Evolutionary conservation across 129 eudicot species (phyloP).

Genomic region (Gnaphalium uliginosum): DNA sequence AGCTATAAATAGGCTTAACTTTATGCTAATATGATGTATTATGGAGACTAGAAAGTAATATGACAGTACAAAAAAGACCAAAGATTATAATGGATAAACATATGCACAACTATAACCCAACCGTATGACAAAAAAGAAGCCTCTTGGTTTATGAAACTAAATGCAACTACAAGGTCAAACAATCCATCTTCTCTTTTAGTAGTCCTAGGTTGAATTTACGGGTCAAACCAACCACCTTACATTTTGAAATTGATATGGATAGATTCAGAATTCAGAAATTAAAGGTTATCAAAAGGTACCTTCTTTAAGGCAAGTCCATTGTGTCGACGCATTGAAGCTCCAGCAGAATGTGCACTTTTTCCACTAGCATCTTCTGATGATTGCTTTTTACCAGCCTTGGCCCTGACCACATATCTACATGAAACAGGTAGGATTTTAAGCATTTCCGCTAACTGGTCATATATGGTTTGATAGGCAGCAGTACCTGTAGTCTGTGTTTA

Average conservation of each 20-base stretch:
- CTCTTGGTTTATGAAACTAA: background rate
- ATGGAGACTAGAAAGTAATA: background rate
- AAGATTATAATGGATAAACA: background rate
- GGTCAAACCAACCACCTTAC: slow-evolving; percentile 12
- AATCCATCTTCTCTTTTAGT: background rate
- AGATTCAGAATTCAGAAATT: background rate
- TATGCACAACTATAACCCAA: background rate
- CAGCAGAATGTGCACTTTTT: slow-evolving; percentile 60
- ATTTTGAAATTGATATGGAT: background rate
- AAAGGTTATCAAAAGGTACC: slow-evolving; percentile 36
- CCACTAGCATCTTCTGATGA: slow-evolving; percentile 83
- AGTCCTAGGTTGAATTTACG: background rate
- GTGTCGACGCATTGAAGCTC: slow-evolving; percentile 77
- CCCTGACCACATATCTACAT: slow-evolving; percentile 82
- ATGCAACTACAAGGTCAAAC: slow-evolving; percentile 5
- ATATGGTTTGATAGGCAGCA: slow-evolving; percentile 12
- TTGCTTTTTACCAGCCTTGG: slow-evolving; percentile 82
- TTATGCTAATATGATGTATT: background rate
- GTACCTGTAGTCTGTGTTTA: background rate
- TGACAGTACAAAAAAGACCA: background rate
- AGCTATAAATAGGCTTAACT: background rate
- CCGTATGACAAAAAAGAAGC: background rate
- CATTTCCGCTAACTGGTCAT: background rate
- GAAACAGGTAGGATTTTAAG: slow-evolving; percentile 19
- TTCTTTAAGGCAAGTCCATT: slow-evolving; percentile 79